Evolutionary conservation across 495 filamentous ascomycete genomes (phyloP).

Genomic region (Tuber melanosporum): DNA sequence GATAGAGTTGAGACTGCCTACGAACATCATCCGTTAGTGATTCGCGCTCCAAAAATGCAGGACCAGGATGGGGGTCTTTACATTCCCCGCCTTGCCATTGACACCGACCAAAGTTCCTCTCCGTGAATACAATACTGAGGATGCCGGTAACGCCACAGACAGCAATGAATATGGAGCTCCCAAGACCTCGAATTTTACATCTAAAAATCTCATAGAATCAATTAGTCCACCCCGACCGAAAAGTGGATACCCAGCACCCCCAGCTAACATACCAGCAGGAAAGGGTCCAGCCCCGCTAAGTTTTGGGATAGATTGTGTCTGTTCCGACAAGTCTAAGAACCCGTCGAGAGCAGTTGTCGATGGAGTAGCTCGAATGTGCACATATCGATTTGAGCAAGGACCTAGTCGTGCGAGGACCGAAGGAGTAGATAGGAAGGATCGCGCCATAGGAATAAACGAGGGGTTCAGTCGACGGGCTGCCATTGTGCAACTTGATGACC

Average conservation of each 20-base stretch:
- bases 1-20: conserved; percentile 80
- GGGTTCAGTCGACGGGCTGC: conserved; percentile 21
- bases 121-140: conserved; percentile 84
- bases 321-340: conserved; percentile 33
- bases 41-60: background rate
- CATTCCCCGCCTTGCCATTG: conserved; percentile 85
- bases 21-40: conserved; percentile 16
- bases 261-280: conserved; percentile 31
- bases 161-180: conserved; percentile 85
- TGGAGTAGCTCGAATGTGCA: conserved; percentile 39
- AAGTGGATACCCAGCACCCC: background rate
- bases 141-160: conserved; percentile 84
- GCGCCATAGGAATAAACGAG: conserved; percentile 4
- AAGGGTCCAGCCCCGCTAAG: conserved; percentile 39
- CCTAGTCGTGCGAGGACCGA: conserved; percentile 8
- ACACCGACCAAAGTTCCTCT: conserved; percentile 84
- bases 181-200: conserved; percentile 89
- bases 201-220: conserved; percentile 45
- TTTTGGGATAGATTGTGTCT: conserved; percentile 41
- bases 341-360: conserved; percentile 32
- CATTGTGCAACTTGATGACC: conserved; percentile 15
- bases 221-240: background rate
- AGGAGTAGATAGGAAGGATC: conserved; percentile 11
- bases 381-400: conserved; percentile 12
- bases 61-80: conserved; percentile 43